These are phyloP conservation scores for Paramyrothecium sp. DNA, from an alignment of 2,329 filamentous ascomycete genomes.

Conservation along the genomic window DNA sequence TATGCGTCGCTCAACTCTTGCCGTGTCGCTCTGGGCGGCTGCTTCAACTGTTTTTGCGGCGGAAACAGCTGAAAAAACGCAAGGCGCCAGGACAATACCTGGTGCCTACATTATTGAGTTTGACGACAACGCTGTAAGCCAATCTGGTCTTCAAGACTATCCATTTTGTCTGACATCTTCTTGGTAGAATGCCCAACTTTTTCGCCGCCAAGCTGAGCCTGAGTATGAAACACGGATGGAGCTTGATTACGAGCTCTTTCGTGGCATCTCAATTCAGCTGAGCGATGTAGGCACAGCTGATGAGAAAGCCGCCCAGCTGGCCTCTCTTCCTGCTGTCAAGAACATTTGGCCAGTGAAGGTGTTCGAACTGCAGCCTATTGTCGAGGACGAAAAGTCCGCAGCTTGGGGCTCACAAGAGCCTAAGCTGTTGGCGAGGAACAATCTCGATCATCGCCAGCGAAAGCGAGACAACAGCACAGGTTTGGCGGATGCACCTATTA, in stretches of 20 bases:
- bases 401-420: neutral
- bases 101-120: neutral
- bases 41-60: neutral
- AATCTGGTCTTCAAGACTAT: neutral
- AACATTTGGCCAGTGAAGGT: slow-evolving; percentile 26
- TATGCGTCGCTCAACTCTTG: neutral
- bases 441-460: neutral
- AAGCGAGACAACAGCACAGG: neutral
- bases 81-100: neutral
- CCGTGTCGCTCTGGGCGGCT: neutral
- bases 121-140: neutral
- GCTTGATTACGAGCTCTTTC: slow-evolving; percentile 18
- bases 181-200: slow-evolving; percentile 8
- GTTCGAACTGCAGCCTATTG: slow-evolving; percentile 6
- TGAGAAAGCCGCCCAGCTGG: slow-evolving; percentile 14
- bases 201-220: neutral
- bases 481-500: slow-evolving; percentile 28
- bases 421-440: neutral
- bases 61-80: neutral
- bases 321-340: slow-evolving; percentile 15
- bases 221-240: neutral
- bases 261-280: slow-evolving; percentile 18
- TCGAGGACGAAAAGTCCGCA: neutral
- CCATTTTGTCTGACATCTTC: slow-evolving; percentile 7
- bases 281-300: slow-evolving; percentile 28